Conservation (phyloP, 805 yeast genomes). For the Pichia nakasei region DNA sequence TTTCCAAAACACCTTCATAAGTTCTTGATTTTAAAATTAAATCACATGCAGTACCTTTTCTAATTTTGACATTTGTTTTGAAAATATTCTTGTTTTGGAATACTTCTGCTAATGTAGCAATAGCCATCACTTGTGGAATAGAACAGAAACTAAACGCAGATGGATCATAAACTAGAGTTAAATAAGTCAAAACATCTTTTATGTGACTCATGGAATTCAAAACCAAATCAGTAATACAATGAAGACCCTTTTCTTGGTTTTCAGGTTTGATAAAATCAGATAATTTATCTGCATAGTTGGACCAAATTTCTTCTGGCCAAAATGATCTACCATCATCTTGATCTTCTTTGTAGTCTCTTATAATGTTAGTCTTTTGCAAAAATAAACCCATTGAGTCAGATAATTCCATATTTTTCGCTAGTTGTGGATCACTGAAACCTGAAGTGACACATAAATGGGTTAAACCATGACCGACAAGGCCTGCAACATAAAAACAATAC, state of each 20-base stretch:
- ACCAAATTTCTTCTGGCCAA: constrained; percentile 95
- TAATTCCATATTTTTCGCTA: constrained; percentile 46
- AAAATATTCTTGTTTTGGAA: constrained; percentile 74
- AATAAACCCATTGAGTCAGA: constrained; percentile 90
- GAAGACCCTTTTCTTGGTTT: constrained; percentile 45
- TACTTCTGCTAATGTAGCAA: constrained; percentile 83
- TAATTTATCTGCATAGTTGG: constrained; percentile 59
- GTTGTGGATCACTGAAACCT: constrained; percentile 48
- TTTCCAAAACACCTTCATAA: constrained; percentile 62
- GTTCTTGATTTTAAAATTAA: constrained; percentile 69
- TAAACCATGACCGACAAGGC: constrained; percentile 93
- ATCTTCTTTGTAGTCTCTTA: constrained; percentile 91
- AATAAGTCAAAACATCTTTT: constrained; percentile 64
- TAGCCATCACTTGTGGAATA: constrained; percentile 98
- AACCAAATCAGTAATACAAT: constrained; percentile 75
- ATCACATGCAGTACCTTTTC: constrained; percentile 79
- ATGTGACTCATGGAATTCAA: constrained; percentile 72
- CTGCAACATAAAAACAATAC: constrained; percentile 97
- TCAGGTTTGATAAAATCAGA: constrained; percentile 48
- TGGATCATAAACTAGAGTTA: constrained; percentile 70
- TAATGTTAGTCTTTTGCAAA: constrained; percentile 91
- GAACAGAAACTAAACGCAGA: constrained; percentile 87
- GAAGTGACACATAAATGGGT: constrained; percentile 77
- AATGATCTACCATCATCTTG: constrained; percentile 85
- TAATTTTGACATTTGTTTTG: constrained; percentile 68